These are phyloP conservation scores for Solanum medicagineum DNA, from an alignment of 257 asterid species.

Conservation along the genomic window DNA sequence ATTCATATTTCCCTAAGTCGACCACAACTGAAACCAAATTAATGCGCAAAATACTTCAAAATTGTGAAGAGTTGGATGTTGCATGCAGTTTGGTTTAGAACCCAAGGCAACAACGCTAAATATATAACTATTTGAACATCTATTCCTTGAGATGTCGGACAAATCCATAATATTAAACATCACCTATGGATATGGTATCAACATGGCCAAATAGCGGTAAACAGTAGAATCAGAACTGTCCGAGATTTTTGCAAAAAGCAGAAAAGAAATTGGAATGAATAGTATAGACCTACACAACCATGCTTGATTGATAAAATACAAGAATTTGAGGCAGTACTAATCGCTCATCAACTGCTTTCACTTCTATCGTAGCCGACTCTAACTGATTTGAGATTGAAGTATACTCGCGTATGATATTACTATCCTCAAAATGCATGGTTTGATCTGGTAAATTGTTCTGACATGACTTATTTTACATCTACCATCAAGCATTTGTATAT, in stretches of 20 bases:
- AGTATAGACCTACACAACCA: neutral
- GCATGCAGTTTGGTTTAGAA: neutral
- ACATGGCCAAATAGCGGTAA: neutral
- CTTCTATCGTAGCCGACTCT: neutral
- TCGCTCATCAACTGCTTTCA: neutral
- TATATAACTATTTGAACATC: neutral
- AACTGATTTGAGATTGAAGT: neutral
- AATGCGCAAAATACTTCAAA: neutral
- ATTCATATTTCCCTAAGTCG: neutral
- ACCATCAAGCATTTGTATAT: neutral
- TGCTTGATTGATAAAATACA: neutral
- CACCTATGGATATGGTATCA: neutral
- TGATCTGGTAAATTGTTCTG: neutral
- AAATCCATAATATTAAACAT: neutral
- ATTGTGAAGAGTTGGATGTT: neutral
- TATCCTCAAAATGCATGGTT: neutral
- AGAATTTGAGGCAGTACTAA: neutral
- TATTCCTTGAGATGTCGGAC: neutral
- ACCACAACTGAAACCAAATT: neutral
- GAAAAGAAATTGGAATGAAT: neutral
- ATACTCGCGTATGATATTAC: neutral
- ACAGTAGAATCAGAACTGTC: neutral
- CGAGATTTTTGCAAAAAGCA: neutral
- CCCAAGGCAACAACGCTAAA: neutral
- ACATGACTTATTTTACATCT: neutral